Percentiles rank a stretch among this genome's conserved stretches.
These are phyloP conservation scores for Aphanocladium album DNA, from an alignment of 2,329 filamentous ascomycete genomes.

Conservation along the genomic window DNA sequence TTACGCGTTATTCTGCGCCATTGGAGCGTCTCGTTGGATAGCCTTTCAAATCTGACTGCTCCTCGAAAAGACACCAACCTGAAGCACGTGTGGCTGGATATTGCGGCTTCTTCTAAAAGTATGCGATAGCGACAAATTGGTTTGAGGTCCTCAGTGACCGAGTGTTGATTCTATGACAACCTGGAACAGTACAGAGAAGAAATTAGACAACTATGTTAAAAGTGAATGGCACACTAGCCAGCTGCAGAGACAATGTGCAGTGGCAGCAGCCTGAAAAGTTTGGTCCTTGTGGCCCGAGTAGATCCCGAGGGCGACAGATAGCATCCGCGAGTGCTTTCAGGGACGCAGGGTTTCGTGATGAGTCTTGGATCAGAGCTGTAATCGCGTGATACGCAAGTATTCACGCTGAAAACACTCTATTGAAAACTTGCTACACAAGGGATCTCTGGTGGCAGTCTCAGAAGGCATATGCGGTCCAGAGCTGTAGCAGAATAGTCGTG, in stretches of 20 bases:
- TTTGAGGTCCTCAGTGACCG: not conserved
- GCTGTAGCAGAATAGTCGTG: not conserved
- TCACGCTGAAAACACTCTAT: not conserved
- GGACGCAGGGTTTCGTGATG: not conserved
- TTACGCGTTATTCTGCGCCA: conserved; percentile 3
- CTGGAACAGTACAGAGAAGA: not conserved
- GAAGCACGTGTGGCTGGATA: not conserved
- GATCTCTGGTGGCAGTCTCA: not conserved
- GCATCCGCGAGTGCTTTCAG: no score
- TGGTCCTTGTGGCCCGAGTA: not conserved
- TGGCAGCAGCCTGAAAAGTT: not conserved
- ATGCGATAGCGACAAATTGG: not conserved
- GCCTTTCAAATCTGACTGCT: not conserved
- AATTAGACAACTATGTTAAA: no score
- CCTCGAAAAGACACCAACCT: not conserved
- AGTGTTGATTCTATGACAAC: not conserved
- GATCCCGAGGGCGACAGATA: not conserved
- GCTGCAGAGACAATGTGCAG: not conserved
- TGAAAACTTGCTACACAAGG: not conserved
- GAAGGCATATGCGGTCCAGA: not conserved
- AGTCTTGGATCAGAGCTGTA: not conserved
- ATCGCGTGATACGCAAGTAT: not conserved
- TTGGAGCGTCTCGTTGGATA: not conserved
- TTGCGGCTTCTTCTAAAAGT: not conserved
- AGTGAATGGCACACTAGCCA: not conserved